Percentiles rank a stretch among this genome's conserved stretches.
phyloP scores from a whole-genome alignment of 345 rosid genomes.

The Salix suchowensis region DNA sequence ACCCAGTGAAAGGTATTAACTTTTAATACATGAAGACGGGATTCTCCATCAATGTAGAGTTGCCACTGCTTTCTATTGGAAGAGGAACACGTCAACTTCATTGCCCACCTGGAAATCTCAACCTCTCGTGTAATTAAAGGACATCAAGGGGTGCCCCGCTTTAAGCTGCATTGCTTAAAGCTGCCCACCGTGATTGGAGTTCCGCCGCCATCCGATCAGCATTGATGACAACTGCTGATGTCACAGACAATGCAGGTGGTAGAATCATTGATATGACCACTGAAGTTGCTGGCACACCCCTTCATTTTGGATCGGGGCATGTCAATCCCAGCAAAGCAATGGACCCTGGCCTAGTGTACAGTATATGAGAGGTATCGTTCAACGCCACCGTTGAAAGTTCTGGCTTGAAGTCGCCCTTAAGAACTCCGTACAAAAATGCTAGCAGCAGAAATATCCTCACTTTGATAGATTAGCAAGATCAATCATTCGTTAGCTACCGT shows the following conservation, averaged over 20 bases:
- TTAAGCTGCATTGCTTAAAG: slow-evolving; percentile 32
- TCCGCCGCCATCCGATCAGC: slow-evolving; percentile 43
- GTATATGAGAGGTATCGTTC: not conserved
- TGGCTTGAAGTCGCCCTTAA: not conserved
- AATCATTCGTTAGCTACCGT: not conserved
- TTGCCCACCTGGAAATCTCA: no score
- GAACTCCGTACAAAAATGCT: not conserved
- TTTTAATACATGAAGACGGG: not conserved
- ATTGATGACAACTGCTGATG: slow-evolving; percentile 44
- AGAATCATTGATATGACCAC: slow-evolving; percentile 34
- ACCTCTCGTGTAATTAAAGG: no score
- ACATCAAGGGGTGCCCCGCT: no score
- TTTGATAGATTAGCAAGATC: not conserved
- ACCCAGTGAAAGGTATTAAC: not conserved
- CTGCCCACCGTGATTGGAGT: slow-evolving; percentile 37
- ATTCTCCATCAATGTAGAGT: not conserved
- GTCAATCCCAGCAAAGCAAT: slow-evolving; percentile 35
- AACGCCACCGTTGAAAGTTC: not conserved
- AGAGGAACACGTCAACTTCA: not conserved
- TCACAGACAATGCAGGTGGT: slow-evolving; percentile 15
- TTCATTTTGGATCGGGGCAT: slow-evolving; percentile 48
- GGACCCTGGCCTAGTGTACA: slow-evolving; percentile 46
- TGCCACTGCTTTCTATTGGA: not conserved
- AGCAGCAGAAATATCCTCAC: not conserved
- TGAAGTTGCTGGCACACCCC: slow-evolving; percentile 36